A percentile compares a stretch with the other conserved stretches of the same genome.
These are phyloP conservation scores for Paraphoma chrysanthemicola DNA, from an alignment of 2,329 filamentous ascomycete genomes.

Conservation along the genomic window DNA sequence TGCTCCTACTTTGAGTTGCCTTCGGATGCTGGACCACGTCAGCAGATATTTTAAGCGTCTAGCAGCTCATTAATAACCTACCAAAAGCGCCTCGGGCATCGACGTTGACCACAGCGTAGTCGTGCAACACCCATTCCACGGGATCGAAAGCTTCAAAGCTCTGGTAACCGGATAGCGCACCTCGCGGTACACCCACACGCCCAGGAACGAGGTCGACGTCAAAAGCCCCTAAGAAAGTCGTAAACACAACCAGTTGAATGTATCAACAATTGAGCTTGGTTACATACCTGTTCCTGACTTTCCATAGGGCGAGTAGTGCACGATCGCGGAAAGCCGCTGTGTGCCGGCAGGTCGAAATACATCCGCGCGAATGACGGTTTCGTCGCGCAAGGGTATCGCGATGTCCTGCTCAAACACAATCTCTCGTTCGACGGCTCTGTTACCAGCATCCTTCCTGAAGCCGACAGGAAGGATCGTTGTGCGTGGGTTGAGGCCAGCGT, in stretches of 20 bases:
- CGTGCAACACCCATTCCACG: conserved; percentile 35
- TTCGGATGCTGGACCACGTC: background rate
- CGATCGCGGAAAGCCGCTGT: background rate
- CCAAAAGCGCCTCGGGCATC: conserved; percentile 35
- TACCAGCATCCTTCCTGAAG: background rate
- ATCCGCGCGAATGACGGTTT: background rate
- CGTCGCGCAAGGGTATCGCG: background rate
- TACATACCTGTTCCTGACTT: background rate
- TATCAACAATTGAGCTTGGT: background rate
- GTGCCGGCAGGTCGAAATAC: background rate
- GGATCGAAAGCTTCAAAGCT: conserved; percentile 54
- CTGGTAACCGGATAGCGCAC: conserved; percentile 26
- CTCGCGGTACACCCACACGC: background rate
- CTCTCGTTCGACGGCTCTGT: background rate
- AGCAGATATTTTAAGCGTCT: background rate
- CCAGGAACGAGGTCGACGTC: background rate
- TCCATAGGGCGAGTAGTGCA: background rate
- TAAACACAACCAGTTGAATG: too few relatives aligned
- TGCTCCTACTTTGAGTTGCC: background rate
- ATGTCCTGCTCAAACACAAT: background rate
- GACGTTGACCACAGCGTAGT: conserved; percentile 41
- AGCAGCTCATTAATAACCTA: conserved; percentile 11
- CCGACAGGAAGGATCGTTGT: background rate
- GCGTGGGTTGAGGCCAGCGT: background rate
- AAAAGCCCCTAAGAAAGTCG: background rate